Percentiles rank a stretch among this genome's conserved stretches.
phyloP scores from a whole-genome alignment of 139 green algal genomes.

The Volvox africanus region DNA sequence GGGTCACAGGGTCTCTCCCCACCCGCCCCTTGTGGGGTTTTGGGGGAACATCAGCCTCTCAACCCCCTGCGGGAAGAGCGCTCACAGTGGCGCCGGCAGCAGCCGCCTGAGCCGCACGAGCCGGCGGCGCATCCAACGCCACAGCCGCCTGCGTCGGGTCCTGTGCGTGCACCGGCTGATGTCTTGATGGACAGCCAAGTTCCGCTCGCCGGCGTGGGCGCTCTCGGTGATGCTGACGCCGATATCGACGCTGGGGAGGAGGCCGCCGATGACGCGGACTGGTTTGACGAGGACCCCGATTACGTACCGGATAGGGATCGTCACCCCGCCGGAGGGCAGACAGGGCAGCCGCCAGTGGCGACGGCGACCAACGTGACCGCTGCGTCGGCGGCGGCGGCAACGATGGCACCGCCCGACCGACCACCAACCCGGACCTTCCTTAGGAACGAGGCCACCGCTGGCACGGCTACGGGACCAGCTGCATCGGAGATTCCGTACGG shows the following conservation, averaged over 20 bases:
- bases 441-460: too few relatives aligned
- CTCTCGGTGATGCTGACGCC: neutral
- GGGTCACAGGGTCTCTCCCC: too few relatives aligned
- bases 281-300: slow-evolving; percentile 45
- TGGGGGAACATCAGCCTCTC: neutral
- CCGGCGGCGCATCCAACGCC: too few relatives aligned
- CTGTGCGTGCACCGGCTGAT: neutral
- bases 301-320: slow-evolving; percentile 4
- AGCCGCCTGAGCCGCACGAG: neutral
- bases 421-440: too few relatives aligned
- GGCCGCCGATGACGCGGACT: slow-evolving; percentile 35
- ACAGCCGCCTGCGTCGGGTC: neutral
- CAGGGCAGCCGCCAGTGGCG: neutral
- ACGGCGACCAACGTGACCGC: neutral
- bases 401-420: neutral
- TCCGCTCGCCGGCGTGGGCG: too few relatives aligned
- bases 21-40: too few relatives aligned
- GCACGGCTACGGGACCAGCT: too few relatives aligned
- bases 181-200: too few relatives aligned
- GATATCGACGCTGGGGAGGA: slow-evolving; percentile 32
- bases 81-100: neutral
- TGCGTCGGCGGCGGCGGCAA: neutral
- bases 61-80: neutral
- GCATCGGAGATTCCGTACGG: neutral
- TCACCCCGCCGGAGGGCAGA: neutral